Evolutionary conservation across 768 basidiomycete genomes (phyloP), one percentile per base, ranked within the genome.

Genomic region (Mycena pura): DNA sequence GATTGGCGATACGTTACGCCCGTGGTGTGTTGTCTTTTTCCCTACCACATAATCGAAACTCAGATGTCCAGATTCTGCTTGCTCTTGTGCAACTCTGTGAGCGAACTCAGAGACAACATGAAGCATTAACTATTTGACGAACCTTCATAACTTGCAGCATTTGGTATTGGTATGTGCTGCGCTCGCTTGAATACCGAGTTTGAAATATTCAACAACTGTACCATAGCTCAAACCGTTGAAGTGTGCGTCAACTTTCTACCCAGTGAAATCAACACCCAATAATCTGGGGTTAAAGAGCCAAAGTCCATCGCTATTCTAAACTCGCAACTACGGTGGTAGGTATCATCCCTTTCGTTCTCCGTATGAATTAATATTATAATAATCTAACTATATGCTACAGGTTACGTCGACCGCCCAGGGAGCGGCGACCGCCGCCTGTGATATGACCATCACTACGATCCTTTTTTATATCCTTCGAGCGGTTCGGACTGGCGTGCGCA

Each of bases 361-460:
- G n/a, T n/a, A n/a, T n/a, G n/a, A n/a, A n/a, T n/a, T n/a, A n/a
- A n/a, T n/a, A n/a, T n/a, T n/a, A n/a, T n/a, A n/a, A n/a, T n/a
- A n/a, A n/a, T n/a, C n/a, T n/a, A n/a, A n/a, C n/a, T n/a, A n/a
- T n/a, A n/a, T n/a, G n/a, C n/a, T 43, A 5, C 21, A 57, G 56
- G 38, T 47, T 9, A 32, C 34, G 17, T 57, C 56, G 3, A 41
- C 56, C 2, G 43, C 47, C 13, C 56, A 57, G 34, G 36, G 38
- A 9, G 47, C 19, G 6, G 38, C 47, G 1, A 11, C 38, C 28
- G 39, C 49, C 8, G 46, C 47, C 19, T 57, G 56, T 17, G 56
- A 57, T 27, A 2, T 57, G 22, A 22, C 34, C n/a, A 49, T 57
- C 29, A 57, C 56, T 25, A 39, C 29, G 5, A 49, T 57, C 19